phyloP scores from a whole-genome alignment of 768 basidiomycete species.

The Gloeophyllum trabeum region DNA sequence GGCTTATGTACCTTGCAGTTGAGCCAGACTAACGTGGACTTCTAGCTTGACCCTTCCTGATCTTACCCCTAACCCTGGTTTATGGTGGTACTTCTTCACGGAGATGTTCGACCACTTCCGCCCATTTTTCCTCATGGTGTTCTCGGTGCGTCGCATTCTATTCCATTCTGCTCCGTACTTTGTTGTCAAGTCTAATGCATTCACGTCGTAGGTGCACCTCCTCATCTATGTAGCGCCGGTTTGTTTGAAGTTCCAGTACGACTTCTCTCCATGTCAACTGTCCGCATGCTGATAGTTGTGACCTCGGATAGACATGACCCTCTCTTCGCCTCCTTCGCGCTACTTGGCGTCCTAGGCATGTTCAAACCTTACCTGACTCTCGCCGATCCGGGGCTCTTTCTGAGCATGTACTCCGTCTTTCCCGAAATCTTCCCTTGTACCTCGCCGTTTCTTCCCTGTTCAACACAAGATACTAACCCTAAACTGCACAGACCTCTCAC shows the following conservation, averaged over 20 bases:
- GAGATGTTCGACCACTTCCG: slow-evolving; percentile 99
- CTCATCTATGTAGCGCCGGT: slow-evolving; percentile 75
- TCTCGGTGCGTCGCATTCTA: slow-evolving; percentile 52
- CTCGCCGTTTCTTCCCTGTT: slow-evolving; percentile 20
- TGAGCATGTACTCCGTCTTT: slow-evolving; percentile 71
- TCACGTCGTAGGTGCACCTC: slow-evolving; percentile 52
- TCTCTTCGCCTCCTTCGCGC: slow-evolving; percentile 65
- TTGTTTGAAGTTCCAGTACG: slow-evolving; percentile 78
- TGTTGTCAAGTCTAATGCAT: neutral
- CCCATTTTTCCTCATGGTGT: slow-evolving; percentile 90
- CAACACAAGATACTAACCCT: neutral
- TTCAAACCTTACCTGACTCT: slow-evolving; percentile 93
- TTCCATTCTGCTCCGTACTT: neutral
- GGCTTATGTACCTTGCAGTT: too few relatives aligned
- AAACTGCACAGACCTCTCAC: slow-evolving; percentile 51
- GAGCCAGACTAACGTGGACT: slow-evolving; percentile 1
- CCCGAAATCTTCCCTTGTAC: slow-evolving; percentile 76
- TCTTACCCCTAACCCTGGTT: slow-evolving; percentile 84
- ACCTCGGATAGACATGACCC: slow-evolving; percentile 57
- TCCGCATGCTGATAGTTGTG: slow-evolving; percentile 1
- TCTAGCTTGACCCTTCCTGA: slow-evolving; percentile 73
- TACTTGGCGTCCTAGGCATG: slow-evolving; percentile 65
- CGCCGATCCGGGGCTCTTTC: slow-evolving; percentile 79
- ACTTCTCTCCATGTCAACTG: slow-evolving; percentile 11
- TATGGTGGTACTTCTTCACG: slow-evolving; percentile 99